A percentile compares a stretch with the other conserved stretches of the same genome.
Conservation (phyloP, 192 early-diverging fungal species). For the Coemansia sp. region DNA sequence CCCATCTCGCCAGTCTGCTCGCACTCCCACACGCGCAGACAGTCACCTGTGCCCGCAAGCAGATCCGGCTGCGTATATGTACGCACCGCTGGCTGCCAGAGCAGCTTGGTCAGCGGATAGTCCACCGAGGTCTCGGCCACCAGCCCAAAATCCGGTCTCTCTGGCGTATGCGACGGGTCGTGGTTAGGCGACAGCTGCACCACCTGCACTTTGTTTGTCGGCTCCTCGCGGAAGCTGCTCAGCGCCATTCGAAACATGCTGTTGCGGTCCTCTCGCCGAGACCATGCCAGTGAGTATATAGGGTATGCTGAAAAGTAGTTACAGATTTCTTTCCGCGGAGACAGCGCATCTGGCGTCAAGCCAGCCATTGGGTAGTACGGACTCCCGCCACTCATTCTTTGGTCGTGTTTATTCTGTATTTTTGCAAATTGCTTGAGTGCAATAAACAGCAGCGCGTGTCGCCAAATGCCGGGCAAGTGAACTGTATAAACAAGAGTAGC, state of each 20-base stretch:
- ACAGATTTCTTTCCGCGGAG: conserved; percentile 69
- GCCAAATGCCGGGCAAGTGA: too few relatives aligned
- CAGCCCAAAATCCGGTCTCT: conserved; percentile 64
- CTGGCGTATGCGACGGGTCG: conserved; percentile 31
- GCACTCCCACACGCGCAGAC: conserved; percentile 83
- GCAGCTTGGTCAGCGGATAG: conserved; percentile 88
- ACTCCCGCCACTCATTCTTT: conserved; percentile 48
- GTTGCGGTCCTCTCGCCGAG: conserved; percentile 45
- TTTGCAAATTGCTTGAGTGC: too few relatives aligned
- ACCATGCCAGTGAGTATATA: conserved; percentile 90
- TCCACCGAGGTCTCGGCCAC: conserved; percentile 74
- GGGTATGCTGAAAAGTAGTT: conserved; percentile 80
- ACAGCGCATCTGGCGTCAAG: conserved; percentile 29
- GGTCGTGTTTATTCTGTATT: too few relatives aligned
- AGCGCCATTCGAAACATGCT: conserved; percentile 75
- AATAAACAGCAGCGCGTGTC: too few relatives aligned
- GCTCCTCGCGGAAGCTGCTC: conserved; percentile 74
- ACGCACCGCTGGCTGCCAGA: conserved; percentile 75
- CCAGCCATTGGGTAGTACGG: conserved; percentile 33
- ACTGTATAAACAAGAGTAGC: too few relatives aligned
- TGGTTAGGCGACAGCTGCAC: conserved; percentile 49
- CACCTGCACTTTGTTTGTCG: conserved; percentile 57
- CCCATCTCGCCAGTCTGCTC: conserved; percentile 53
- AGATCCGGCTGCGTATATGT: conserved; percentile 57
- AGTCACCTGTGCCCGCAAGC: conserved; percentile 85